These are phyloP conservation scores for Diaporthe vaccinii DNA, from an alignment of 2,329 filamentous ascomycete species.

Conservation along the genomic window DNA sequence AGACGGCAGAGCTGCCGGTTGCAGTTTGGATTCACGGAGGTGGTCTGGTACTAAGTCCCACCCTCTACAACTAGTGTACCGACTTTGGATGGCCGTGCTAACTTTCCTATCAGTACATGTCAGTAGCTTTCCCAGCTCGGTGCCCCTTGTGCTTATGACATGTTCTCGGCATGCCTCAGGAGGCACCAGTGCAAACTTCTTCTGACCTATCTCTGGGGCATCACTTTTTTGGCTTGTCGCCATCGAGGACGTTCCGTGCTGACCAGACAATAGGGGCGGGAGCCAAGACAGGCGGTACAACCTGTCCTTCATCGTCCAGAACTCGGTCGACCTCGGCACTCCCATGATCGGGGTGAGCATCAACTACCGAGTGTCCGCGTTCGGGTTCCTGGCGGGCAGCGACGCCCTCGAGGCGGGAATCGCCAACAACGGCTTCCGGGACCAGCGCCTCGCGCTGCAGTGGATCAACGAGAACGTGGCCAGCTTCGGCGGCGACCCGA, in stretches of 20 bases:
- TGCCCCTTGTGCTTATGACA: neutral
- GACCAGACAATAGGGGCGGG: constrained; percentile 44
- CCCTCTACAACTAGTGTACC: neutral
- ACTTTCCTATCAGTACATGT: constrained; percentile 15
- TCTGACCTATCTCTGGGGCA: neutral
- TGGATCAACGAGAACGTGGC: constrained; percentile 64
- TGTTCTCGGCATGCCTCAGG: neutral
- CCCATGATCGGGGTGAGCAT: constrained; percentile 63
- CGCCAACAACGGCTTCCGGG: constrained; percentile 63
- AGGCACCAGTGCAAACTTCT: neutral
- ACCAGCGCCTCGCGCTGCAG: constrained; percentile 60
- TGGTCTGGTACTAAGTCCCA: constrained; percentile 41
- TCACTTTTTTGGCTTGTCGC: neutral
- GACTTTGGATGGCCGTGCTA: neutral
- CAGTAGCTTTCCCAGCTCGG: neutral
- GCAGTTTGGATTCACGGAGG: constrained; percentile 70
- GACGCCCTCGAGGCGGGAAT: constrained; percentile 56
- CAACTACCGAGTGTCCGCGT: constrained; percentile 63
- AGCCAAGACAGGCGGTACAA: constrained; percentile 68
- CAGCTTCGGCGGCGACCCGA: constrained; percentile 59
- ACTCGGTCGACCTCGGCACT: constrained; percentile 58
- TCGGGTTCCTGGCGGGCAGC: constrained; percentile 60
- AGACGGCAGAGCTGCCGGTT: constrained; percentile 62
- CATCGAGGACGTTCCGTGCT: neutral
- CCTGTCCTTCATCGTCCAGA: constrained; percentile 68